Percentiles rank a stretch among this genome's conserved stretches.
Conservation (phyloP, 75 land plant genomes). For the Chamaecyparis obtusa region DNA sequence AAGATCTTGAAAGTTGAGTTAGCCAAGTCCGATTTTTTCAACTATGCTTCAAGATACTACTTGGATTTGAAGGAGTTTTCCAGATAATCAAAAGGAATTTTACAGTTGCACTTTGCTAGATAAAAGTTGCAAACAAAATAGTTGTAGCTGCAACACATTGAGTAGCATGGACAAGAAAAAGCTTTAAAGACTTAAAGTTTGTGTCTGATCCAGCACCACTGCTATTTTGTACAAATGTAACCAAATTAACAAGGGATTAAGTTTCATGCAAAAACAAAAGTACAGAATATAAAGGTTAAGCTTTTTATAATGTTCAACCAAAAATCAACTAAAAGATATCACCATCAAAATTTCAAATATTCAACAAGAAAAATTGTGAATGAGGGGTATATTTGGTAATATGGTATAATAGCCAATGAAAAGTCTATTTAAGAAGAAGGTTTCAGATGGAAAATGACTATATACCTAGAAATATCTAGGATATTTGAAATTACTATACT, state of each 20-base stretch:
- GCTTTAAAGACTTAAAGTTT: no score
- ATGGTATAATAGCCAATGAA: not conserved
- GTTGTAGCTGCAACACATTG: not conserved
- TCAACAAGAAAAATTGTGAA: not conserved
- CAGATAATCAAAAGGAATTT: no score
- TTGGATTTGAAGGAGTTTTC: not conserved
- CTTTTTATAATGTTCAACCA: not conserved
- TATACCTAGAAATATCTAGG: not conserved
- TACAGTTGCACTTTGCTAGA: no score
- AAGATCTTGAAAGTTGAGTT: no score
- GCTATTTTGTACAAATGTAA: not conserved
- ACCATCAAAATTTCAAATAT: not conserved
- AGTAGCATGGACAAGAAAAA: not conserved
- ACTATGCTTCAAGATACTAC: no score
- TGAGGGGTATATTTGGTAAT: not conserved
- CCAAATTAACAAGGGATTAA: not conserved
- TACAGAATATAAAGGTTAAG: not conserved
- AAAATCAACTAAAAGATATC: not conserved
- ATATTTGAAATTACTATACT: not conserved
- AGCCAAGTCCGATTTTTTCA: no score
- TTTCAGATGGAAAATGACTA: not conserved
- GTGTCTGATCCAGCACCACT: no score
- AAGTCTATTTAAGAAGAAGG: not conserved
- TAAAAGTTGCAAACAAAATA: not conserved
- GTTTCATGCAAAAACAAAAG: not conserved